phyloP scores from a whole-genome alignment of 1,284 basidiomycete genomes.

The Paramarasmius palmivorus region DNA sequence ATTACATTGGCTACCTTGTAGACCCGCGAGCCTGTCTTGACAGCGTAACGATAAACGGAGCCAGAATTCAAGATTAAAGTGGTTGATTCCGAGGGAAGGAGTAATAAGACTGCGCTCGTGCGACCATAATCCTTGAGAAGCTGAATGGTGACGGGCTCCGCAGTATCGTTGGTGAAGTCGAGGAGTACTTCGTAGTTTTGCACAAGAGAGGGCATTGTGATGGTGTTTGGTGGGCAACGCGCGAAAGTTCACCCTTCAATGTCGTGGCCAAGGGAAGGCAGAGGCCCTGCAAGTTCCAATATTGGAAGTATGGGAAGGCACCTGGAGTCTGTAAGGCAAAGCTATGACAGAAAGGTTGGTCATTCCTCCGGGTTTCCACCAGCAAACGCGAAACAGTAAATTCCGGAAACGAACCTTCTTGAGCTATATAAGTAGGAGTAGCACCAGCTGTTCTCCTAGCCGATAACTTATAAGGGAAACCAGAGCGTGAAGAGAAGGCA shows the following conservation, averaged over 20 bases:
- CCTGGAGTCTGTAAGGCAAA: neutral
- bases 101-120: constrained; percentile 52
- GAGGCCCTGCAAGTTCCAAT: too few species aligned
- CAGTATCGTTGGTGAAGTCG: constrained; percentile 69
- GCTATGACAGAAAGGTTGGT: neutral
- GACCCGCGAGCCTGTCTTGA: constrained; percentile 56
- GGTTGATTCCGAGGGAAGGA: constrained; percentile 63
- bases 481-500: neutral
- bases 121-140: constrained; percentile 64
- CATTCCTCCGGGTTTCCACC: neutral
- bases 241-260: neutral
- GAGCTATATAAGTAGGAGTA: too few species aligned
- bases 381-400: too few species aligned
- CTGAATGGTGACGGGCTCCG: constrained; percentile 63
- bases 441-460: neutral
- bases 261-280: neutral
- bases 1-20: constrained; percentile 66
- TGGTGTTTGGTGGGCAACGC: neutral
- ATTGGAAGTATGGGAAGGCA: too few species aligned
- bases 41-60: constrained; percentile 64
- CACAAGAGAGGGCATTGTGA: constrained; percentile 39
- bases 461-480: neutral
- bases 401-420: too few species aligned
- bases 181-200: constrained; percentile 64
- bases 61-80: constrained; percentile 70